phyloP scores from a whole-genome alignment of 257 asterid genomes.

The Solanum sparsipilum region DNA sequence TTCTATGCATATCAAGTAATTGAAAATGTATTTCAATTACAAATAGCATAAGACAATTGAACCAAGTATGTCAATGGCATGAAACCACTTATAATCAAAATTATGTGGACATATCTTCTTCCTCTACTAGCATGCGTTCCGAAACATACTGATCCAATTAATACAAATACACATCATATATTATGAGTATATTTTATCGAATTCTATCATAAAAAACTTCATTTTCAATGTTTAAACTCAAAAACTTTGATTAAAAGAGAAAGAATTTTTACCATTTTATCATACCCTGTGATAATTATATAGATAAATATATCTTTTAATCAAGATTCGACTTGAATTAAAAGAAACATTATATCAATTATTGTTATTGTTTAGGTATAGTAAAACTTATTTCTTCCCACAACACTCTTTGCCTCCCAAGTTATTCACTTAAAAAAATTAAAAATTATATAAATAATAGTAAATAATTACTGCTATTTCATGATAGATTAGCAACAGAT shows the following conservation, averaged over 20 bases:
- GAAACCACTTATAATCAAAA: neutral
- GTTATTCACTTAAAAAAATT: neutral
- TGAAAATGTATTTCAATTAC: neutral
- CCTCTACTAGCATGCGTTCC: neutral
- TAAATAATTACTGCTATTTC: neutral
- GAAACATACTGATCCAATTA: neutral
- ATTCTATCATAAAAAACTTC: neutral
- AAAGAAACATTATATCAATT: neutral
- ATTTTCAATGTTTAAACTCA: neutral
- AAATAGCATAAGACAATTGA: neutral
- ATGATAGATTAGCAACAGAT: neutral
- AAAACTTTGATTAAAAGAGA: neutral
- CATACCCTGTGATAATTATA: neutral
- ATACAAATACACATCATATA: neutral
- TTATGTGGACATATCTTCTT: neutral
- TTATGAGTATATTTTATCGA: neutral
- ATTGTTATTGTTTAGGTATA: neutral
- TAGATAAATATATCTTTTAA: neutral
- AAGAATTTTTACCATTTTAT: neutral
- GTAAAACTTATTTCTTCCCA: neutral
- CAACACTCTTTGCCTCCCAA: neutral
- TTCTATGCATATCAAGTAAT: neutral
- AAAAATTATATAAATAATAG: neutral
- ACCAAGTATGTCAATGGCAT: neutral
- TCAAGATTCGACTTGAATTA: no score